Evolutionary conservation across 1,284 basidiomycete species (phyloP), one percentile per base, ranked within the genome.

Genomic region (Paramarasmius palmivorus): DNA sequence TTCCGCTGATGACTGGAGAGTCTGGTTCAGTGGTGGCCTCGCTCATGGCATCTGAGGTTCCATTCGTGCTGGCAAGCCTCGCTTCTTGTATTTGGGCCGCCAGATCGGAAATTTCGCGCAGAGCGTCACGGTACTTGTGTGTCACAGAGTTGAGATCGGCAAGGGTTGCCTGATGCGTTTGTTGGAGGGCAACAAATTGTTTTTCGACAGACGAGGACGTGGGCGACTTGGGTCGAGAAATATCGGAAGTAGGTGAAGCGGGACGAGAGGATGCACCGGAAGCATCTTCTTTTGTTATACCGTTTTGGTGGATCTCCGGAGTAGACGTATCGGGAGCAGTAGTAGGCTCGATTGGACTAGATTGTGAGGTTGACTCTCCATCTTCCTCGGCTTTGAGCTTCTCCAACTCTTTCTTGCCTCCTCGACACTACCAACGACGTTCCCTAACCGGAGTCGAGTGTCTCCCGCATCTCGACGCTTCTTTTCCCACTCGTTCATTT

Each of bases 91-190:
- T 84, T 67, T 93, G 92, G 17, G 84, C 82, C 14, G 88, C 87
- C 42, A 98, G 79, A 59, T 94, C 91, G 12, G 89, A 89, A 57
- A 97, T 93, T 68, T 95, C 91, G 54, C 82, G 81, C 25, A 96
- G 78, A n/a, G 94, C 90, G 60, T 95, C 90, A 35, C 88, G 86
- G 67, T 96, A 96, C 67, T 93, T 94, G 38, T 73, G 71, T 4
- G 89, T 88, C 35, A 95, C 81, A 2, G 82, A 76, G 8, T 92
- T 86, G 25, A 95, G 79, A 64, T 95, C 90, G 2, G 83, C 77
- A 9, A 95, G 79, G 0, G 93, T 93, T 19, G 85, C 84, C 40
- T 86, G 81, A 62, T 93, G 85, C 1, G 87, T 90, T 63, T 88
- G 81, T 63, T 89, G 88, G 20, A 94, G 77, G 15, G 79, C 74